These are phyloP conservation scores for Alternaria postmessia DNA, from an alignment of 2,329 filamentous ascomycete genomes.

Conservation along the genomic window DNA sequence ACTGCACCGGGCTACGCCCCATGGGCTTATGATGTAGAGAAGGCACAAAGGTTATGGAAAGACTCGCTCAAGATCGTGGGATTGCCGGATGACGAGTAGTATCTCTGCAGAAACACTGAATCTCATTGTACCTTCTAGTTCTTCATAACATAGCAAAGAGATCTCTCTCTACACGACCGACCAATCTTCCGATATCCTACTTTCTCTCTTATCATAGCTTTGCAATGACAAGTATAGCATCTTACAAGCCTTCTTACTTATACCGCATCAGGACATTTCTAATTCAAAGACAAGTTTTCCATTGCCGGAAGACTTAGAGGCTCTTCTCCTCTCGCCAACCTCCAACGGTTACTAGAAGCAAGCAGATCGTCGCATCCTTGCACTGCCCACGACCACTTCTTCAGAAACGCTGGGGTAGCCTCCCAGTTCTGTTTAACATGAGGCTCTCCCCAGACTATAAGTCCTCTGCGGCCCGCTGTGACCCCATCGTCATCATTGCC, in stretches of 20 bases:
- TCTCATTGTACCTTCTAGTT: too few relatives aligned
- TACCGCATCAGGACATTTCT: too few relatives aligned
- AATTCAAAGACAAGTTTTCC: background rate
- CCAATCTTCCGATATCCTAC: too few relatives aligned
- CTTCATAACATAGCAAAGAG: too few relatives aligned
- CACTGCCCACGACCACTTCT: conserved; percentile 16
- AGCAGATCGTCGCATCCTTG: conserved; percentile 17
- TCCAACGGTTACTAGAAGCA: conserved; percentile 11
- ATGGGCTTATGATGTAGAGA: conserved; percentile 39
- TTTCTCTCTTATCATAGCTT: background rate
- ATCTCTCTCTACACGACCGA: rapidly evolving
- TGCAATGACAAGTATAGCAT: background rate
- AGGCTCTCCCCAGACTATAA: conserved; percentile 23
- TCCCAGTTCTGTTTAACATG: conserved; percentile 16
- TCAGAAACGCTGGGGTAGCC: conserved; percentile 12
- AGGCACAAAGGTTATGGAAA: conserved; percentile 42
- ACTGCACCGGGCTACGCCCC: conserved; percentile 31
- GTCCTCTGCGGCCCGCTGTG: conserved; percentile 2
- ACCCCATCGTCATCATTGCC: conserved; percentile 7
- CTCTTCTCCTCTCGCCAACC: conserved; percentile 3
- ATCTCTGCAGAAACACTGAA: background rate
- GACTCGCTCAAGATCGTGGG: conserved; percentile 14
- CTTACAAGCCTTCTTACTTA: rapidly evolving
- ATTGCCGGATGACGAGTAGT: background rate
- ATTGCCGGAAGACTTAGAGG: background rate